Base-by-base conservation (phyloP, 768 basidiomycete species). In the Phanerochaete sordida region DNA sequence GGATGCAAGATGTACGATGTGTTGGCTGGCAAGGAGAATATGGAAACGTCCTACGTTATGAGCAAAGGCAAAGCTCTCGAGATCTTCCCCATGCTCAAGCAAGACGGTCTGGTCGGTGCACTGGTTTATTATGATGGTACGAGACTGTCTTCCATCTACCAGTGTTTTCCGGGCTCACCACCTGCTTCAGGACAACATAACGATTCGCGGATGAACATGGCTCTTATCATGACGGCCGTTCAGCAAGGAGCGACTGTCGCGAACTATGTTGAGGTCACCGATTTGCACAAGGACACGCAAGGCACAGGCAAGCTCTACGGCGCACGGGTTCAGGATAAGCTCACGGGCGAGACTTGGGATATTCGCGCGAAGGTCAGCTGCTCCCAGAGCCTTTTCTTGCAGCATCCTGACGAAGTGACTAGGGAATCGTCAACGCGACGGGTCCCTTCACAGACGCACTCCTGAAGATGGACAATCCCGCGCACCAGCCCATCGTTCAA, bases 1-100 rank as follows among this genome's bases (percentile, higher is more conserved):
- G 96, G 96, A 3, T 95, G 91, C 77, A 98, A 98, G 77, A 77
- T 98, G 79, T 99, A 99, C 76, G 96, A 99, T 70, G 43, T 97
- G 31, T 79, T 99, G 21, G 96, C 96, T 8, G 96, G 96, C 0
- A 90, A 90, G 72, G 93, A 97, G 73, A 98, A 98, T 72, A 97
- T 97, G 93, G 93, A 95, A 74, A 81, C 84, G 1, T 93, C 93
- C 7, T 98, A 98, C 74, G 79, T 97, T 64, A 95, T 99, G 92
- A 90, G 87, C 69, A 93, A 90, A 69, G 91, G 91, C 12, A 93
- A 95, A 70, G 94, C 96, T 0, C 76, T 98, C 23, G 94, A 97
- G 69, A 85, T 90, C 0, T 99, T 98, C 78, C 96, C 96, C 0
- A 97, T 96, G 92, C 81, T 99, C 62, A 98, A 98, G 73, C 80